Conservation (phyloP, 108 stramenopile species). For the Conticribra weissflogii region DNA sequence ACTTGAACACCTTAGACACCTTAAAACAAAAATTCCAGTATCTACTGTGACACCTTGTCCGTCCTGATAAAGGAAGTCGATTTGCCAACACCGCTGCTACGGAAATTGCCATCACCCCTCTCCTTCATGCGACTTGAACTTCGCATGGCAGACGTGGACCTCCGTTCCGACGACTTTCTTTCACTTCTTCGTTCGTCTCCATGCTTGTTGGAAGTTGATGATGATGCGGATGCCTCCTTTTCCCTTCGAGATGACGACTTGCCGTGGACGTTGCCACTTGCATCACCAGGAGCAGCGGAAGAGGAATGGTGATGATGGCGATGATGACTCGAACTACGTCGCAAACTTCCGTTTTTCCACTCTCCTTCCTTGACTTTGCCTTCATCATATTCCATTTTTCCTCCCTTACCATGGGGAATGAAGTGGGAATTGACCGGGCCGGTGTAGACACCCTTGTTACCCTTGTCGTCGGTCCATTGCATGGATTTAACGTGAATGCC, state of each 20-base stretch:
- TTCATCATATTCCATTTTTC: conserved; percentile 33
- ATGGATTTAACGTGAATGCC: conserved; percentile 33
- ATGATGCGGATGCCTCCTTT: not conserved
- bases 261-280: not conserved
- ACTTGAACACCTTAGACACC: too few species aligned
- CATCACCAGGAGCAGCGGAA: not conserved
- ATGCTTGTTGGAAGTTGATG: too few species aligned
- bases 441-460: conserved; percentile 36
- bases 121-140: too few species aligned
- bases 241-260: not conserved
- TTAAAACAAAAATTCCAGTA: too few species aligned
- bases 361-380: conserved; percentile 28
- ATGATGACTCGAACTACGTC: conserved; percentile 6
- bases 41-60: too few species aligned
- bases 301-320: not conserved
- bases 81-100: too few species aligned
- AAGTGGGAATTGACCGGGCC: conserved; percentile 34
- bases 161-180: too few species aligned
- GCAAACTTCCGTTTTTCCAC: conserved; percentile 39
- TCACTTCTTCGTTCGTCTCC: too few species aligned
- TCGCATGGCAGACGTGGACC: too few species aligned
- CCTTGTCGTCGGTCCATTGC: conserved; percentile 37
- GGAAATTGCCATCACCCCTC: too few species aligned
- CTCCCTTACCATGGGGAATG: conserved; percentile 39
- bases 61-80: too few species aligned